Evolutionary conservation across 257 asterid species (phyloP), one percentile per base, ranked within the genome.

Genomic region (Lycium ferocissimum): DNA sequence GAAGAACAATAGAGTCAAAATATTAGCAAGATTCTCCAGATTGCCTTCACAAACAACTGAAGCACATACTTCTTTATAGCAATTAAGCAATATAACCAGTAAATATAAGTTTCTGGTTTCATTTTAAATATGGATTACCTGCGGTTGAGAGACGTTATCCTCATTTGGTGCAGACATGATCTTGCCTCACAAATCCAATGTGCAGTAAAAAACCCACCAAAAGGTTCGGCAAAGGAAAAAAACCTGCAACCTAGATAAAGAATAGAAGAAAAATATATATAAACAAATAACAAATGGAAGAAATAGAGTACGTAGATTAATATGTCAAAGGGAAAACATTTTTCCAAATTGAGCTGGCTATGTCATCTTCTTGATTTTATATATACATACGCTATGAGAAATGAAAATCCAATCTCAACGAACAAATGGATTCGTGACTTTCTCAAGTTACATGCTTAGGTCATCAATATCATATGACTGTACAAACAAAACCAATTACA

Each of bases 81-180:
- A 71, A 14, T 47, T 40, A 17, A 88, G 40, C 63, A n/a, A 35
- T 12, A 67, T 51, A 51, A 35, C 20, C 38, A 80, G 79, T 73
- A 53, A 53, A 45, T 26, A 79, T 54, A 18, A 61, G 65, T 33
- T 38, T 75, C 58, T 54, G 56, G 85, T 79, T 56, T 59, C 14
- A 14, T 56, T 18, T 4, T n/a, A n/a, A 81, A 12, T 22, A 15
- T 7, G 51, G 47, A 80, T 84, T 88, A 95, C 98, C 97, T 93
- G 90, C 43, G 93, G 72, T 40, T 87, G 85, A 85, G 92, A 85
- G 61, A 86, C 35, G 63, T 79, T 91, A 69, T 89, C 93, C 72
- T 89, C 92, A 82, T 91, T 86, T 73, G 90, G 73, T 57, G 91
- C 65, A 45, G 94, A 88, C 95, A 92, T 86, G 89, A 83, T 80